Evolutionary conservation across 495 filamentous ascomycete genomes (phyloP), one percentile per base, ranked within the genome.

Genomic region (Hypoxylon lienhwacheense): DNA sequence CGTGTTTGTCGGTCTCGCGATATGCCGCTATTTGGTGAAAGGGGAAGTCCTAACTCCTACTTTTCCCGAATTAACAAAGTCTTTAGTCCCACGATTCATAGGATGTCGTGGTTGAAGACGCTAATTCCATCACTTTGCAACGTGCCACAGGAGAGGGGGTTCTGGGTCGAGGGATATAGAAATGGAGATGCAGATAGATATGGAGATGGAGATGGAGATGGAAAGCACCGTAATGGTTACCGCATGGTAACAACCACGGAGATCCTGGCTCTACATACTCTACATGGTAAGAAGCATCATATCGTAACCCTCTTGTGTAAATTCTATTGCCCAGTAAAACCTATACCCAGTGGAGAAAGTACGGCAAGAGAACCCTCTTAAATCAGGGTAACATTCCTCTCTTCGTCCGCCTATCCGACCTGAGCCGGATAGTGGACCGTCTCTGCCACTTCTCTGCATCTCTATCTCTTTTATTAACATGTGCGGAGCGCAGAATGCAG

Each of bases 111-210:
- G 20, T 47, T 59, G 53, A 33, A 59, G 53, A 53, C 28, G 25
- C 41, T 47, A 67, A 59, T 59, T 61, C 54, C 29, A 53, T 62
- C 28, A 35, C 14, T 39, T 47, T 19, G 58, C 39, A 59, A 61
- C 49, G 65, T 62, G 21, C 56, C 57, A 65, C 65, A 55, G 45
- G 43, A 53, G 48, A 62, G 57, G 50, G 47, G 57, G 34, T 42
- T 47, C 37, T n/a, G 20, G 25, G 37, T 8, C 8, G 24, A 8
- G 24, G 8, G 4, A 26, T 4, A 26, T 26, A 26, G 5, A 4
- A 5, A 26, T 8, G 5, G 4, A 8, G 5, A 26, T 26, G 8
- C 24, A 5, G 8, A 26, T 26, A n/a, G 24, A 26, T 26, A 26
- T 26, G 24, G 32, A 51, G 52, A 40, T 35, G 28, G 14, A 31